Conservation (phyloP, 177 flowering plant species). For the Vitis hybrid region DNA sequence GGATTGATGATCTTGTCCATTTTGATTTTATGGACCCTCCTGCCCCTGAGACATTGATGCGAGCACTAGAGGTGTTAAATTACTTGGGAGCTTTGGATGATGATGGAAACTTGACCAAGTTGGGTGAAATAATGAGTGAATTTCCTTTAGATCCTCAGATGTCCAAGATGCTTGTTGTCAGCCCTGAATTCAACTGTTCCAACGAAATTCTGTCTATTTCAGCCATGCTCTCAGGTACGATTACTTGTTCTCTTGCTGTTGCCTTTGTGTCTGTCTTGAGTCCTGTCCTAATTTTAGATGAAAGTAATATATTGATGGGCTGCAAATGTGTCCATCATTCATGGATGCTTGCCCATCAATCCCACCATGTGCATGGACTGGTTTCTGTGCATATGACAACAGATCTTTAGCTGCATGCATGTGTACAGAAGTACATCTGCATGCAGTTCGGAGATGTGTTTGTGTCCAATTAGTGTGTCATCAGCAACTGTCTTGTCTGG, state of each 20-base stretch:
- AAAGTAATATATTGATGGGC: constrained; percentile 11
- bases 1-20: constrained; percentile 84
- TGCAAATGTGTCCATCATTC: constrained; percentile 4
- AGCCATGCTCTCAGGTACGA: constrained; percentile 84
- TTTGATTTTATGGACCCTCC: constrained; percentile 97
- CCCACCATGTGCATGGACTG: constrained; percentile 7
- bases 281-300: constrained; percentile 11
- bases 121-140: constrained; percentile 88
- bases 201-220: constrained; percentile 82
- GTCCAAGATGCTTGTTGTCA: constrained; percentile 91
- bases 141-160: constrained; percentile 92
- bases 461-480: constrained; percentile 64
- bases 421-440: constrained; percentile 25
- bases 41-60: constrained; percentile 88
- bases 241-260: background rate
- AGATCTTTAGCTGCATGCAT: constrained; percentile 16
- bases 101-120: constrained; percentile 80
- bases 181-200: constrained; percentile 88
- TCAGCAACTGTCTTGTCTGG: constrained; percentile 84
- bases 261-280: constrained; percentile 10
- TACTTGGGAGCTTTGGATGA: constrained; percentile 89
- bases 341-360: constrained; percentile 16
- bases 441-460: constrained; percentile 23
- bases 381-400: constrained; percentile 19
- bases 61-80: constrained; percentile 79